Conservation (phyloP, 306 rosid species). For the Spatholobus suberectus region DNA sequence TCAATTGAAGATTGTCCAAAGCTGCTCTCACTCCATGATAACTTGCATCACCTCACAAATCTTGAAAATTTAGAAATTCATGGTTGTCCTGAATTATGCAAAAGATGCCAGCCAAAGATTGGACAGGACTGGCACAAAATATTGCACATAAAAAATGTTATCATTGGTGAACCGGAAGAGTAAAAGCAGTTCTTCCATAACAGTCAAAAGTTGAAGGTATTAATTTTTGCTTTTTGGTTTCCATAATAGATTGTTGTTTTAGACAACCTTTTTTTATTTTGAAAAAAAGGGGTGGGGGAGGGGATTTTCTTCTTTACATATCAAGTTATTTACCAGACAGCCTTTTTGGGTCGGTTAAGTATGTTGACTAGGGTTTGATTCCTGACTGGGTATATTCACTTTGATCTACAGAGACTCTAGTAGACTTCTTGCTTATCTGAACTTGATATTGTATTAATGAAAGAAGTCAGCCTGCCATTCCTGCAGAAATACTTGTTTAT, state of each 20-base stretch:
- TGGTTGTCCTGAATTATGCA: neutral
- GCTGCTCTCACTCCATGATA: neutral
- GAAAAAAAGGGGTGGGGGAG: no score
- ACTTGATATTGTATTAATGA: conserved; percentile 17
- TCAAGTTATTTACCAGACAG: neutral
- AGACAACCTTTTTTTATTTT: neutral
- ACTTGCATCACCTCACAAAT: neutral
- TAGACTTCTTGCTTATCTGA: neutral
- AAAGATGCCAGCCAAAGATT: neutral
- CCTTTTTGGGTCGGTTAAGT: neutral
- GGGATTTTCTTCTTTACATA: no score
- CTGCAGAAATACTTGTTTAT: neutral
- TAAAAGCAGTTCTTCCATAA: neutral
- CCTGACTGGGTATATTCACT: no score
- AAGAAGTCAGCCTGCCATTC: neutral
- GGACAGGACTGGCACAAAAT: neutral
- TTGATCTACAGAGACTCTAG: no score
- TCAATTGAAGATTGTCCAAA: fast-evolving
- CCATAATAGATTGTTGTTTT: neutral
- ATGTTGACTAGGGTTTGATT: no score
- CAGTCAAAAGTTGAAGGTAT: neutral
- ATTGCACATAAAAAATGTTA: neutral
- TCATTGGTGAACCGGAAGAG: neutral
- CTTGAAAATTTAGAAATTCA: neutral
- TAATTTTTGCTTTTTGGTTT: neutral